phyloP scores from a whole-genome alignment of 257 asterid genomes.

The Cruciata laevipes region DNA sequence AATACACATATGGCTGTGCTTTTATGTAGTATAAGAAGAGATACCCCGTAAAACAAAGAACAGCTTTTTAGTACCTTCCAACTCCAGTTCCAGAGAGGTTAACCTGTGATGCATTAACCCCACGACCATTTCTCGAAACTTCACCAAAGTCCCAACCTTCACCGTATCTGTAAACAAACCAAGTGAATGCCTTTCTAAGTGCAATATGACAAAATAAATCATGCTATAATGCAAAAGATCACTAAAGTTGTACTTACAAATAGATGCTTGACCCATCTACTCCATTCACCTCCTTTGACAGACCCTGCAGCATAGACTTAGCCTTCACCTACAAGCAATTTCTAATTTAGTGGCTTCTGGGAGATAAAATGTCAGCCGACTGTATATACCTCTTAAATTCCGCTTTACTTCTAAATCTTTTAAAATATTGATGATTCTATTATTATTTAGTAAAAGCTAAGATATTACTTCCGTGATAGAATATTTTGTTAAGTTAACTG shows the following conservation, averaged over 20 bases:
- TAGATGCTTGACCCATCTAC: slow-evolving; percentile 80
- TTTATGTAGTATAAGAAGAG: not conserved
- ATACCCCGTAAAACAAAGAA: not conserved
- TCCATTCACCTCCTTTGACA: slow-evolving; percentile 54
- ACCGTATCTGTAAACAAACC: slow-evolving; percentile 55
- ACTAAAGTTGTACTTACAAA: slow-evolving; percentile 37
- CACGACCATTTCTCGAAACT: slow-evolving; percentile 86
- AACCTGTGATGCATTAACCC: slow-evolving; percentile 81
- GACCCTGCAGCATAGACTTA: slow-evolving; percentile 47
- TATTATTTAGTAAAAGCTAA: not conserved
- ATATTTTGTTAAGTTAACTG: not conserved
- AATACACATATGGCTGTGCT: not conserved
- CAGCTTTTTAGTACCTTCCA: slow-evolving; percentile 57
- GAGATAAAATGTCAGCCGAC: not conserved
- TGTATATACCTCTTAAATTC: not conserved
- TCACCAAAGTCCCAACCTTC: slow-evolving; percentile 99
- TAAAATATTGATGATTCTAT: not conserved
- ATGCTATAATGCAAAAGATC: not conserved
- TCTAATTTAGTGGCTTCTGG: not conserved
- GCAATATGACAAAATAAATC: not conserved
- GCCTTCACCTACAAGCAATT: slow-evolving; percentile 71
- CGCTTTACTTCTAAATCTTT: not conserved
- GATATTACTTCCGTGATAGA: not conserved
- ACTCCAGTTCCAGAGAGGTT: slow-evolving; percentile 79
- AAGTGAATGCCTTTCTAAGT: not conserved